These are phyloP conservation scores for Gossypium raimondii DNA, from an alignment of 345 rosid genomes.

Conservation along the genomic window DNA sequence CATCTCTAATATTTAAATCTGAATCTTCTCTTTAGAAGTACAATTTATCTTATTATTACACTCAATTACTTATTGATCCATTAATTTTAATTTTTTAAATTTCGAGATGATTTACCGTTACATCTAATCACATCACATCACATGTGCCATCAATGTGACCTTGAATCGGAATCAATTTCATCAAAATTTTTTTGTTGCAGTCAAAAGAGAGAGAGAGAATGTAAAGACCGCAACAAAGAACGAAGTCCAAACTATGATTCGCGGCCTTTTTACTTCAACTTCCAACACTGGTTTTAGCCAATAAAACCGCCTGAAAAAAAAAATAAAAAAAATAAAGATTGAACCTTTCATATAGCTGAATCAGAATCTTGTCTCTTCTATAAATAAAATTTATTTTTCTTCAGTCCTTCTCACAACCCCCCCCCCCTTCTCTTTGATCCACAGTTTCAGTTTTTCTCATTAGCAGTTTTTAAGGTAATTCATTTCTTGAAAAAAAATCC, in stretches of 20 bases:
- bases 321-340: too few relatives aligned
- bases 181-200: neutral
- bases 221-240: neutral
- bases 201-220: neutral
- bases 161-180: too few relatives aligned
- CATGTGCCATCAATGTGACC: too few relatives aligned
- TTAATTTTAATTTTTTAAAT: too few relatives aligned
- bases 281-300: neutral
- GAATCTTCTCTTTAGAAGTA: too few relatives aligned
- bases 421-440: neutral
- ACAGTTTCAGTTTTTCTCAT: neutral
- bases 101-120: too few relatives aligned
- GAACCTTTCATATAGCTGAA: too few relatives aligned
- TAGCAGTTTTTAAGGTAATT: slow-evolving; percentile 12
- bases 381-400: neutral
- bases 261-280: neutral
- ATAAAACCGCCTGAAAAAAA: neutral
- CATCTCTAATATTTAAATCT: rapidly evolving
- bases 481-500: neutral
- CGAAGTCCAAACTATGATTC: neutral
- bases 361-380: neutral
- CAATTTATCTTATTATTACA: too few relatives aligned
- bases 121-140: too few relatives aligned
- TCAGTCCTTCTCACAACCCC: neutral
- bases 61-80: too few relatives aligned